Percentiles rank a stretch among this genome's conserved stretches.
These are phyloP conservation scores for Pythium monospermum DNA, from an alignment of 352 stramenopile species.

Conservation along the genomic window DNA sequence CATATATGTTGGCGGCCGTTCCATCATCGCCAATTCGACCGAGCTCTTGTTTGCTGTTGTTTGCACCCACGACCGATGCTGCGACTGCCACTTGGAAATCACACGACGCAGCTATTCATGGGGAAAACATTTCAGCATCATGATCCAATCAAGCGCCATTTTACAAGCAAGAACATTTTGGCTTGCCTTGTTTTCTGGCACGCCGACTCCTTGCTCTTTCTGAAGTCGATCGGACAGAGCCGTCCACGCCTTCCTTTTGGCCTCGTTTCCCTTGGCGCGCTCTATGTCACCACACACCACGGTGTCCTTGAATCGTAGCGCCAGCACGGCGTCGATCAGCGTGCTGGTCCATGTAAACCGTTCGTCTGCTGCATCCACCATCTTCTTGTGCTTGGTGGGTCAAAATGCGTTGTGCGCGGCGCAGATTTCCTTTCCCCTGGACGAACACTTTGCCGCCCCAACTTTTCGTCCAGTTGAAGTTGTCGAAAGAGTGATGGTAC, in stretches of 20 bases:
- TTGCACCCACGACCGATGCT: constrained; percentile 10
- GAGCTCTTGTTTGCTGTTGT: neutral
- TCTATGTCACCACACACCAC: constrained; percentile 5
- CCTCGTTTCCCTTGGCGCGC: constrained; percentile 11
- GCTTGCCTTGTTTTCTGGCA: constrained; percentile 12
- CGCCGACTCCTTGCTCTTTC: neutral
- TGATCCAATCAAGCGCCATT: neutral
- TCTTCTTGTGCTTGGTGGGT: neutral
- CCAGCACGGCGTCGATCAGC: constrained; percentile 14
- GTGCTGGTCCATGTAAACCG: constrained; percentile 14
- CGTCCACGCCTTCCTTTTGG: constrained; percentile 15
- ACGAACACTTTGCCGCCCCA: neutral
- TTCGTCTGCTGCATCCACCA: constrained; percentile 7
- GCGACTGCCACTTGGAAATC: constrained; percentile 22
- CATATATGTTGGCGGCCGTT: constrained; percentile 15
- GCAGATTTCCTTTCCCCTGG: constrained; percentile 12
- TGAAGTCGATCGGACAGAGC: constrained; percentile 5
- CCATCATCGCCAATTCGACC: constrained; percentile 1
- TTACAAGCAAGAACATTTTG: neutral
- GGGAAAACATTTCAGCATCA: neutral
- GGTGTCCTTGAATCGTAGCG: constrained; percentile 17
- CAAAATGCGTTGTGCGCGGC: neutral
- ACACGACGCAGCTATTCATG: constrained; percentile 12
- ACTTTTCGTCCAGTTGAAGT: neutral
- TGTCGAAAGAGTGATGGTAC: neutral